Evolutionary conservation across 1,139 yeast species (phyloP).

Genomic region (Saccharomyces pastorianus): DNA sequence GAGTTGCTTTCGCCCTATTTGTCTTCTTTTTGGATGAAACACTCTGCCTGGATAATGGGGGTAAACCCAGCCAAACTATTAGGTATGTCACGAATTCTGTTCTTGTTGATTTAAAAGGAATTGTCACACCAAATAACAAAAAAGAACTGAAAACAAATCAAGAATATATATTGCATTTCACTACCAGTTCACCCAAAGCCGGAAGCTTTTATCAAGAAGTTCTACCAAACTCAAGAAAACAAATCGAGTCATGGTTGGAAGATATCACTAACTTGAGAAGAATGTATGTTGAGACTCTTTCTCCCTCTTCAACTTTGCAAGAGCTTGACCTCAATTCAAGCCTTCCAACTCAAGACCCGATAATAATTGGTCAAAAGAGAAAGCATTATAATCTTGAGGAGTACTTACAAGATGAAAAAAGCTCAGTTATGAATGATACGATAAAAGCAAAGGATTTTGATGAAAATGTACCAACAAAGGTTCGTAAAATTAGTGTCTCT

Average conservation of each 20-base stretch:
- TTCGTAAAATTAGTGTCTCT: conserved; percentile 29
- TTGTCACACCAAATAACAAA: conserved; percentile 11
- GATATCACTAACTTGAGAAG: conserved; percentile 12
- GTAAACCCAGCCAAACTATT: conserved; percentile 7
- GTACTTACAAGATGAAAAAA: conserved; percentile 13
- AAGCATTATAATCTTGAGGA: conserved; percentile 17
- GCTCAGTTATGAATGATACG: conserved; percentile 12
- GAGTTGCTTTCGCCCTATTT: conserved; percentile 19
- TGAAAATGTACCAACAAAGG: conserved; percentile 12
- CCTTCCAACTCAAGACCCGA: conserved; percentile 11
- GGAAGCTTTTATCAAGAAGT: conserved; percentile 19
- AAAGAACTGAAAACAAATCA: conserved; percentile 9
- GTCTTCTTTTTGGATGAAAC: conserved; percentile 20
- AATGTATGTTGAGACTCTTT: conserved; percentile 1
- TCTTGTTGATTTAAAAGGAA: conserved; percentile 17
- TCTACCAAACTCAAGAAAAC: conserved; percentile 14
- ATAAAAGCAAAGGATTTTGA: neutral
- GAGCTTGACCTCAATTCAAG: conserved; percentile 16
- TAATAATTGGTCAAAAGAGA: conserved; percentile 15
- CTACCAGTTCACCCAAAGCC: conserved; percentile 12
- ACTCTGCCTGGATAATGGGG: conserved; percentile 11
- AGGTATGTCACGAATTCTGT: conserved; percentile 12
- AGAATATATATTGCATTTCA: conserved; percentile 13
- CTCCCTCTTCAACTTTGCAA: conserved; percentile 15
- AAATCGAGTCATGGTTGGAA: conserved; percentile 18